Evolutionary conservation across 352 stramenopile genomes (phyloP), one percentile per base, ranked within the genome.

Genomic region (Globisporangium carolinianum): DNA sequence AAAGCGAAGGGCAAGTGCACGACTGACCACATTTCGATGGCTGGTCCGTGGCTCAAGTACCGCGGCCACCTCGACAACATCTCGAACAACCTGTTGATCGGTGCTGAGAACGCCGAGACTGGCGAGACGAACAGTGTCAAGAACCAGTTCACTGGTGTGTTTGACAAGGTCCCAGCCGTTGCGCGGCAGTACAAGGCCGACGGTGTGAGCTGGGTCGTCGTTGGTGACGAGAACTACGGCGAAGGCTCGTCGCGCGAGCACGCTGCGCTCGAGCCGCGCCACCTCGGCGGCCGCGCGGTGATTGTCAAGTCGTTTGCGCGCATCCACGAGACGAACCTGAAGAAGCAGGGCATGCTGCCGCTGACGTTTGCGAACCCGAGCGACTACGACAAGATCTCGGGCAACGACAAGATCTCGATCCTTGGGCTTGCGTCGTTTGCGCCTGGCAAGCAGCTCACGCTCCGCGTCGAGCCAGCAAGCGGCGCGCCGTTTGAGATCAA

Each of bases 1-100:
- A 97, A 97, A 82, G 88, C 90, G 48, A 95, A 97, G 86, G 91
- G 91, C 69, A 97, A 97, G 79, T 97, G 91, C 88, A 97, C 91
- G 42, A 97, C 91, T 32, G 91, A 97, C 66, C 91, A 97, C 79
- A 97, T 97, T 63, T 95, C 82, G 64, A 97, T 97, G 88, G 91
- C 91, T 32, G 91, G 91, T 51, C 87, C 87, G 53, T 97, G 91
- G 91, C 74, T 97, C 47, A 97, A 97, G 76, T 97, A 97, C 86
- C 87, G 91, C 75, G 91, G 91, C 6, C 91, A 97, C 73, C 67
- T 97, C 51, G 86, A 97, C 78, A 97, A 97, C 83, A 97, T 97
- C 74, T 95, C 83, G 66, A 97, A 97, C 76, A 97, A 97, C 82
- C 68, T 97, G 83, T 69, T 97, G 36, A 97, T 97, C 52, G 89